A percentile compares a stretch with the other conserved stretches of the same genome.
Conservation (phyloP, 352 stramenopile species). For the Elongisporangium prolatum region DNA sequence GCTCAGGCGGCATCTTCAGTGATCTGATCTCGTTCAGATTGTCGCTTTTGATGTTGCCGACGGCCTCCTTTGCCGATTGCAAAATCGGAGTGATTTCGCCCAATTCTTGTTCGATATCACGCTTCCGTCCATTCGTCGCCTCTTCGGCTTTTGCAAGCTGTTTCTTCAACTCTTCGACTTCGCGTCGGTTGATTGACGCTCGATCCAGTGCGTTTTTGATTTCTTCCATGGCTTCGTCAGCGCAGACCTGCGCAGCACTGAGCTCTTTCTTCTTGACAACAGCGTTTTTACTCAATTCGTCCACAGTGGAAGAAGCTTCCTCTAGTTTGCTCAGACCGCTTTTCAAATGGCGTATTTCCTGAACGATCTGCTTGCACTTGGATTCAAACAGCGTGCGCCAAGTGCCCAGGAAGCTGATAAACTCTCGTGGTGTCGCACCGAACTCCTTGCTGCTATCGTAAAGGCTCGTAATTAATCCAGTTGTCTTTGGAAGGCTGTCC, state of each 20-base stretch:
- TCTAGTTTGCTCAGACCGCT: conserved; percentile 90
- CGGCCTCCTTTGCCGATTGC: conserved; percentile 88
- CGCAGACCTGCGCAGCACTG: conserved; percentile 76
- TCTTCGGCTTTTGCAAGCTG: conserved; percentile 87
- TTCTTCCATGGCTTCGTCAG: conserved; percentile 93
- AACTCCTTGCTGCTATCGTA: conserved; percentile 68
- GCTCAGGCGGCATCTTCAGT: conserved; percentile 93
- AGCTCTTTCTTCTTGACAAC: conserved; percentile 90
- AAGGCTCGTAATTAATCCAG: conserved; percentile 46
- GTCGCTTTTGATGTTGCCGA: conserved; percentile 94
- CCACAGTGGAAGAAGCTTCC: conserved; percentile 87
- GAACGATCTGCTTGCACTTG: conserved; percentile 78
- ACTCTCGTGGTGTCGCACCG: conserved; percentile 78
- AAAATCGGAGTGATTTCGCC: conserved; percentile 90
- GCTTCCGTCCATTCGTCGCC: conserved; percentile 87
- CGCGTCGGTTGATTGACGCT: conserved; percentile 83
- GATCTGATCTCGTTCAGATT: conserved; percentile 95
- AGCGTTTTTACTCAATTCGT: conserved; percentile 87
- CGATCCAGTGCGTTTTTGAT: conserved; percentile 92
- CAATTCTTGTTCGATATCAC: conserved; percentile 92
- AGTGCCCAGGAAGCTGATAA: conserved; percentile 78
- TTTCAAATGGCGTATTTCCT: conserved; percentile 87
- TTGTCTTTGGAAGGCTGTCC: conserved; percentile 50
- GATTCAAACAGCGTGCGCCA: conserved; percentile 76
- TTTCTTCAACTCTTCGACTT: conserved; percentile 91